Base-by-base conservation (phyloP, 1,284 basidiomycete genomes). In the Exobasidium cylindrosporum region DNA sequence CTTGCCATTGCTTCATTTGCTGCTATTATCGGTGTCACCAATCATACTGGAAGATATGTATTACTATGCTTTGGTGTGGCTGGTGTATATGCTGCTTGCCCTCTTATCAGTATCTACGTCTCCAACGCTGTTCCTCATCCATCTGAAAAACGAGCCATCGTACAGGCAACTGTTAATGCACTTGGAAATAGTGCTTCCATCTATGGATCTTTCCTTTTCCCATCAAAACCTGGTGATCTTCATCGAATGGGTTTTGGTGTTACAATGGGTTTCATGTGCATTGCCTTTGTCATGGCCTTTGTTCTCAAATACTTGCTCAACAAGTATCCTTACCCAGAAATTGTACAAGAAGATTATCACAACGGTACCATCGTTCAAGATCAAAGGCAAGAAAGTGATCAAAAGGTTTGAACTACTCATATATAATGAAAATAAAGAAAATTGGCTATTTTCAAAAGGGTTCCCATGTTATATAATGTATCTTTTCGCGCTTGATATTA, bases 41-140 rank as follows among this genome's bases (percentile, higher is more conserved):
- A 80, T 52, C 63, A 79, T 32, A 80, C 78, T 56, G 81, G 80
- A n/a, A 76, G 82, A 66, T 82, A 83, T 68, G 81, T 81, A 40
- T 82, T 83, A 67, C 72, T 84, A 46, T 83, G 83, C 66, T 78
- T 84, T 60, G 82, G 77, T 14, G 83, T 83, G 54, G 83, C 80
- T 2, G 80, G 75, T 28, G 80, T 83, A 46, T 84, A 83, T 66
- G 81, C 82, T 24, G 75, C 81, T 0, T 81, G 5, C 71, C 83
- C 43, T 76, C 77, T 4, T 24, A 57, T 65, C 30, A 76, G 83
- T 32, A 79, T 81, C 23, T 83, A 81, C 79, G 76, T 81, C 7
- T 75, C 79, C 21, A 81, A 81, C 64, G 66, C 82, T 52, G 74
- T 82, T 58, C 59, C 67, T 10, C 68, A 69, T 30, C 82, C 81